phyloP scores from a whole-genome alignment of 2,329 filamentous ascomycete species.

The Curvularia eragrostidis region DNA sequence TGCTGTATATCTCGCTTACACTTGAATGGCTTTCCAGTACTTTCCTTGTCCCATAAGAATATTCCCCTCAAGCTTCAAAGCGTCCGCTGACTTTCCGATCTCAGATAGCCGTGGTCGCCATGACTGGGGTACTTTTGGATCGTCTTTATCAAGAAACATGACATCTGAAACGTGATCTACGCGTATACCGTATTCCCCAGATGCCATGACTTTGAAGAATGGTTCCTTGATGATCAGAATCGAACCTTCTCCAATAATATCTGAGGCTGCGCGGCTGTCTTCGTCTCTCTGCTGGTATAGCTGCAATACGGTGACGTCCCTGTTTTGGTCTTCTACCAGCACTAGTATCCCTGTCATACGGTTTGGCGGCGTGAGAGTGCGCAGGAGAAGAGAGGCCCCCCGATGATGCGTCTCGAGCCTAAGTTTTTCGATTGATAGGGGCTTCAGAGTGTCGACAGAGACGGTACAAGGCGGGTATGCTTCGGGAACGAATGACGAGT shows the following conservation, averaged over 20 bases:
- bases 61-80: constrained; percentile 24
- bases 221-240: constrained; percentile 55
- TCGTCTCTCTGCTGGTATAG: constrained; percentile 47
- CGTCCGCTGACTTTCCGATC: constrained; percentile 8
- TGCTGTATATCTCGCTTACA: constrained; percentile 9
- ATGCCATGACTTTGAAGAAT: constrained; percentile 54
- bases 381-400: constrained; percentile 45
- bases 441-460: constrained; percentile 19
- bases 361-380: constrained; percentile 35
- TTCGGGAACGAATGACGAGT: constrained; percentile 25
- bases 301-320: constrained; percentile 11
- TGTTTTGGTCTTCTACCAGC: constrained; percentile 19
- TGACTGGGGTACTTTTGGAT: constrained; percentile 51
- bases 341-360: constrained; percentile 17
- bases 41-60: constrained; percentile 11
- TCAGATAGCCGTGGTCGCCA: constrained; percentile 40
- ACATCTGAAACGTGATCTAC: constrained; percentile 63
- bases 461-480: constrained; percentile 28
- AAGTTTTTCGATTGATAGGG: constrained; percentile 43
- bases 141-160: constrained; percentile 44
- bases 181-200: constrained; percentile 55
- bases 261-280: constrained; percentile 28
- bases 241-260: constrained; percentile 42
- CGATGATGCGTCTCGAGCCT: constrained; percentile 52
- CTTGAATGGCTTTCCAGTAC: constrained; percentile 24